Conservation (phyloP, 495 filamentous ascomycete genomes). For the Xanthoparmelia taractica region DNA sequence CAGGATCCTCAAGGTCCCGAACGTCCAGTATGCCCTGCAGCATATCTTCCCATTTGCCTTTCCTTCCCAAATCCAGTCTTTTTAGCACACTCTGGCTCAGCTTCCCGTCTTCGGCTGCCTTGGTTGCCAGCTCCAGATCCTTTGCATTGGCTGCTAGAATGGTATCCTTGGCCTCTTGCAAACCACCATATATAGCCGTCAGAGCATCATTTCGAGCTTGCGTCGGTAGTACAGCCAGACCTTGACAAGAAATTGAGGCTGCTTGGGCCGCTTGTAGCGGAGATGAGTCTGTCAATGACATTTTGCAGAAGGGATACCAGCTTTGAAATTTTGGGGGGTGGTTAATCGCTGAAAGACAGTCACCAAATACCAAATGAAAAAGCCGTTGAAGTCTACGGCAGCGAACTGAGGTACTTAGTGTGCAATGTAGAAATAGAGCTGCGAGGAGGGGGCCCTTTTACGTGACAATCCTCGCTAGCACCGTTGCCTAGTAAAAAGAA, state of each 20-base stretch:
- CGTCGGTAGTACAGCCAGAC: slow-evolving; percentile 56
- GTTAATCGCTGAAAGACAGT: background rate
- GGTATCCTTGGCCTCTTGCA: slow-evolving; percentile 55
- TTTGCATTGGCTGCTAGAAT: slow-evolving; percentile 81
- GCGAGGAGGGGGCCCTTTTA: background rate
- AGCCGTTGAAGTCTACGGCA: background rate
- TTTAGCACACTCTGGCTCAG: slow-evolving; percentile 85
- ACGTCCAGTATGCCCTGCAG: slow-evolving; percentile 91
- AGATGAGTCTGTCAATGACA: slow-evolving; percentile 70
- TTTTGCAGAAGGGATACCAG: slow-evolving; percentile 26
- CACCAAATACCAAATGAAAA: background rate
- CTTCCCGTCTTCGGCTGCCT: slow-evolving; percentile 62
- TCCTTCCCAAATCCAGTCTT: slow-evolving; percentile 72
- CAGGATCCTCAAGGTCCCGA: slow-evolving; percentile 74
- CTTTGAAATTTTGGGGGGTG: background rate
- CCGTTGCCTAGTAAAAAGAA: background rate
- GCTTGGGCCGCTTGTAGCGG: slow-evolving; percentile 58
- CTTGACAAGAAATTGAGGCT: slow-evolving; percentile 63
- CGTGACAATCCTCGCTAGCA: background rate
- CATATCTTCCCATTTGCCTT: slow-evolving; percentile 96
- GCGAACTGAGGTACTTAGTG: too few relatives aligned
- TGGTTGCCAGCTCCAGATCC: slow-evolving; percentile 66
- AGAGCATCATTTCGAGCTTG: slow-evolving; percentile 73
- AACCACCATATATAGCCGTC: slow-evolving; percentile 66
- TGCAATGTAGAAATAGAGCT: background rate